Conservation (phyloP, 441 rosid species). For the Jatropha multifida region DNA sequence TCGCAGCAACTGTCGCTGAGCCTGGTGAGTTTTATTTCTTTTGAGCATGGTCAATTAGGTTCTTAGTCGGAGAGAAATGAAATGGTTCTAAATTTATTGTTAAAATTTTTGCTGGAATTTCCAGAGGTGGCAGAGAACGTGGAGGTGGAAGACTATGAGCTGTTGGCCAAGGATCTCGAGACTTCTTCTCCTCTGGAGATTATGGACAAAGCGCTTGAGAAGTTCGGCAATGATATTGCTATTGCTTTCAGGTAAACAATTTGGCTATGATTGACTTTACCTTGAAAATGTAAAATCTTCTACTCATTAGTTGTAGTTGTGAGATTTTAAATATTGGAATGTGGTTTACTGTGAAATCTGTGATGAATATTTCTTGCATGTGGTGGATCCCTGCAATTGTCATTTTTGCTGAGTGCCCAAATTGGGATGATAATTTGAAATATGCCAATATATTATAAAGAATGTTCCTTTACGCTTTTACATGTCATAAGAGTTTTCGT, state of each 20-base stretch:
- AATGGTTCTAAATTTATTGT: not conserved
- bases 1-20: slow-evolving; percentile 56
- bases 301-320: not conserved
- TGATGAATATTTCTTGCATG: slow-evolving; percentile 1
- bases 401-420: not conserved
- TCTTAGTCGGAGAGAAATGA: not conserved
- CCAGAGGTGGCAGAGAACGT: slow-evolving; percentile 55
- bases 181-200: slow-evolving; percentile 81
- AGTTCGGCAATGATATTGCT: slow-evolving; percentile 79
- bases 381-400: not conserved
- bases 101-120: not conserved
- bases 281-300: not conserved
- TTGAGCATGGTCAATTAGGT: not conserved
- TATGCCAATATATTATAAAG: not conserved
- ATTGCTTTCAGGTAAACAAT: slow-evolving; percentile 79
- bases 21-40: slow-evolving; percentile 38
- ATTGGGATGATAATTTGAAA: not conserved
- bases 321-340: not conserved
- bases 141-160: slow-evolving; percentile 51
- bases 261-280: not conserved
- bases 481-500: not conserved
- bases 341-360: not conserved
- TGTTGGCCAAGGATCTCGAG: slow-evolving; percentile 54
- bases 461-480: not conserved
- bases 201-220: slow-evolving; percentile 80